Evolutionary conservation across 2,329 filamentous ascomycete species (phyloP), one percentile per base, ranked within the genome.

Genomic region (Cordyceps cateniannulata): DNA sequence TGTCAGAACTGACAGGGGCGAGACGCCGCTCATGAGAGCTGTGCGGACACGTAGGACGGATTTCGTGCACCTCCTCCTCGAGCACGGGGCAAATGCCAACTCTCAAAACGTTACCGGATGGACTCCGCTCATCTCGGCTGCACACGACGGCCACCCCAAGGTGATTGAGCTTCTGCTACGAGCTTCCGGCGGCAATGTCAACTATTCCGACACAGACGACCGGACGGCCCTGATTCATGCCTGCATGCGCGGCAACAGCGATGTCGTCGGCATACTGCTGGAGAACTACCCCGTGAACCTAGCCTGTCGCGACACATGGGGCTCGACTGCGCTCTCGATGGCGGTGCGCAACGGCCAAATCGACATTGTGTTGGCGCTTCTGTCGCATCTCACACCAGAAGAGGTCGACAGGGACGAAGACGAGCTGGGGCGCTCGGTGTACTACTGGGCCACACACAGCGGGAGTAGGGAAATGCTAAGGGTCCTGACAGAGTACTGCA

Each of bases 11-110:
- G 35, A 42, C 29, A 42, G 32, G 25, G 59, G 59, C 14, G 56
- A 56, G 53, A 63, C 62, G 20, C 57, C 57, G 5, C 57, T 59
- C 1, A 45, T 59, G 57, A 44, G 49, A 45, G 57, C 57, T 18
- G 27, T 53, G 5, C 10, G 49, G 3, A 10, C 20, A 5, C 25
- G 25, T 14, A 45, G 38, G 49, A 53, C 57, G 3, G 20, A 24
- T 16, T 52, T 59, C 25, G 57, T 59, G 22, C 47, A 47, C 18
- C 57, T 59, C 2, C 57, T 59, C n/a, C 35, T 52, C 1, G 22
- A 53, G 40, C 40, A 32, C 8, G 57, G 57, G 9, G 57, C 57
- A 8, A 45, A 47, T 27, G 14, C 40, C 12, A 51, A 9, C 18
- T 16, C 40, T 16, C 57, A 59, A 47, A 47, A 59, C 16, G 2